phyloP scores from a whole-genome alignment of 176 grass and related monocot species.

The Dactylis glomerata region DNA sequence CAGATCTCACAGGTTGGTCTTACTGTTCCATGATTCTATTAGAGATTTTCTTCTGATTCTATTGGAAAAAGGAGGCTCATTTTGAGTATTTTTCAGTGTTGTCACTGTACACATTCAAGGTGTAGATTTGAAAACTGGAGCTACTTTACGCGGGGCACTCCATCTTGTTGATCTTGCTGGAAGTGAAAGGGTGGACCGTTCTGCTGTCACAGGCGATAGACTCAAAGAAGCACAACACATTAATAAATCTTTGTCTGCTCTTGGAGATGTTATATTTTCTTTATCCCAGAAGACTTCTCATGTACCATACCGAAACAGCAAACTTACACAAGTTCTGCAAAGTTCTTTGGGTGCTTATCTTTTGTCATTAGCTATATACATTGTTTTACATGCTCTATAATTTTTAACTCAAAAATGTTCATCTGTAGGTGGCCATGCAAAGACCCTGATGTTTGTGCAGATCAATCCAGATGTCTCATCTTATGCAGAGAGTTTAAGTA shows the following conservation, averaged over 20 bases:
- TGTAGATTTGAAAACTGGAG: conserved; percentile 55
- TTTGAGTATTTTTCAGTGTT: conserved; percentile 46
- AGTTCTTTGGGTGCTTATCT: conserved; percentile 67
- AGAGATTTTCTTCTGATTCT: conserved; percentile 21
- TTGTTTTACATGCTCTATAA: background rate
- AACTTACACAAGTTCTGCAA: conserved; percentile 83
- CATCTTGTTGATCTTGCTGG: conserved; percentile 91
- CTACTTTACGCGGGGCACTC: conserved; percentile 47
- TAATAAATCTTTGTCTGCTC: conserved; percentile 84
- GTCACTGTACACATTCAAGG: conserved; percentile 69
- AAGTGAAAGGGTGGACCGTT: conserved; percentile 77
- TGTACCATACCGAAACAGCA: conserved; percentile 88
- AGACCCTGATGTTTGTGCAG: conserved; percentile 86
- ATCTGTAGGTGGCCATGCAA: conserved; percentile 72
- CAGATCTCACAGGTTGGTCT: conserved; percentile 84
- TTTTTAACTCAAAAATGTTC: background rate
- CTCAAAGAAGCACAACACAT: conserved; percentile 86
- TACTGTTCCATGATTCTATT: conserved; percentile 9
- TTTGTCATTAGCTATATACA: conserved; percentile 12
- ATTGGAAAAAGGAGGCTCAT: background rate
- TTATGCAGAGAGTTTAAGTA: conserved; percentile 67
- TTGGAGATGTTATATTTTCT: conserved; percentile 88
- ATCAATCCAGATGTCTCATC: conserved; percentile 60
- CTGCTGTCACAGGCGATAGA: conserved; percentile 65
- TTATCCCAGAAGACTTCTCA: conserved; percentile 66